Conservation (phyloP, 208 protist species). For the Acanthamoeba sp. region DNA sequence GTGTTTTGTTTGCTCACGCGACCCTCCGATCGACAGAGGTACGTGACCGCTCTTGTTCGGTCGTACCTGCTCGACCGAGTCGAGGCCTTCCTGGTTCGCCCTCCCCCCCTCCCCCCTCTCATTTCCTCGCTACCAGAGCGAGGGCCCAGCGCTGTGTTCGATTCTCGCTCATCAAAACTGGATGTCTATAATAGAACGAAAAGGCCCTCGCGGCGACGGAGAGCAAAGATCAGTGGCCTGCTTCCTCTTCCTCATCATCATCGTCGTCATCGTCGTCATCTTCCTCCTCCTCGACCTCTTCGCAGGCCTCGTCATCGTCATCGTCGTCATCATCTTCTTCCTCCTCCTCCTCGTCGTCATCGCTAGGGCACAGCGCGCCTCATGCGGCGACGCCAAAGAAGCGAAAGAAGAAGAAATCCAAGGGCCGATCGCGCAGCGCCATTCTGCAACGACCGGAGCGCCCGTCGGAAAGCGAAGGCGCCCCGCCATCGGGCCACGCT, state of each 20-base stretch:
- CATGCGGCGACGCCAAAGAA: slow-evolving; percentile 13
- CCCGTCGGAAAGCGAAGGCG: background rate
- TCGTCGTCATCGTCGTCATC: background rate
- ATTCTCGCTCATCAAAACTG: background rate
- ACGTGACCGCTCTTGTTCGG: slow-evolving; percentile 2
- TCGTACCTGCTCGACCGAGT: slow-evolving; percentile 46
- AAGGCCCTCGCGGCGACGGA: background rate
- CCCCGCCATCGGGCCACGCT: background rate
- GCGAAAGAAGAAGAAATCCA: slow-evolving; percentile 44
- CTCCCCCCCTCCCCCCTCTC: background rate
- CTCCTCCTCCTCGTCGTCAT: background rate
- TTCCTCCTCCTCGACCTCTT: background rate
- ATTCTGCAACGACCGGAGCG: slow-evolving; percentile 6
- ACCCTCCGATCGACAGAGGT: background rate
- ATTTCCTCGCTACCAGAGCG: background rate
- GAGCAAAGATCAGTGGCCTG: background rate
- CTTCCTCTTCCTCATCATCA: background rate
- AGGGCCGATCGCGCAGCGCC: slow-evolving; percentile 41
- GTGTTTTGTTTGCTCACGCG: background rate
- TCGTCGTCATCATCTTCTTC: background rate
- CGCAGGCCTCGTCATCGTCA: background rate
- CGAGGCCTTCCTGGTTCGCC: slow-evolving; percentile 34
- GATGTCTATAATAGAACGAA: background rate
- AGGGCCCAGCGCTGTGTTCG: too few species aligned
- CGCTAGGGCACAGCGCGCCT: background rate